Conservation (phyloP, 805 yeast species). For the Komagataella kurtzmanii region DNA sequence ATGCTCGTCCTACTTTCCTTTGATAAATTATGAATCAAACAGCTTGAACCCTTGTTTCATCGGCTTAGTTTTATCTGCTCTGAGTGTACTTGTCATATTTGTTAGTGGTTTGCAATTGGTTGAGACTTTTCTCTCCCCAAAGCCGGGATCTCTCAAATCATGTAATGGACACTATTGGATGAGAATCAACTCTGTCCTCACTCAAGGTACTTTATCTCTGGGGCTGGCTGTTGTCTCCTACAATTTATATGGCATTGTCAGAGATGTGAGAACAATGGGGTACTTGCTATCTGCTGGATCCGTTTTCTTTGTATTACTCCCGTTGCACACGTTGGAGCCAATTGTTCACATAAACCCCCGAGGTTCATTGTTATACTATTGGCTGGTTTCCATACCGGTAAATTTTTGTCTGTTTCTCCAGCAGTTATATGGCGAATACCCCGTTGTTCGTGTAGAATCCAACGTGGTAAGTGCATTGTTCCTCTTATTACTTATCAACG, state of each 20-base stretch:
- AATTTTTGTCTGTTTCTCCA: constrained; percentile 2
- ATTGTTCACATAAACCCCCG: constrained; percentile 22
- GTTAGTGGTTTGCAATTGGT: constrained; percentile 11
- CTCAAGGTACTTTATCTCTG: constrained; percentile 3
- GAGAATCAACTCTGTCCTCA: constrained; percentile 2
- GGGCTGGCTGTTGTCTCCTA: constrained; percentile 1
- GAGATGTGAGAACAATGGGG: constrained; percentile 3
- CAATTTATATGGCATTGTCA: background rate
- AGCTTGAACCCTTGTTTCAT: constrained; percentile 19
- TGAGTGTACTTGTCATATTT: constrained; percentile 5
- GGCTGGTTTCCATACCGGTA: constrained; percentile 18
- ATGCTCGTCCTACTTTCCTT: background rate
- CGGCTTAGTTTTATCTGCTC: constrained; percentile 6
- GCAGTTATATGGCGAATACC: constrained; percentile 3
- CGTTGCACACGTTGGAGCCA: constrained; percentile 30
- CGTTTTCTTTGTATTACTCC: constrained; percentile 17
- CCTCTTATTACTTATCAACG: constrained; percentile 14
- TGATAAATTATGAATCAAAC: constrained; percentile 5
- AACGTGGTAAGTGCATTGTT: constrained; percentile 9
- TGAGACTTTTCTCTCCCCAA: constrained; percentile 1
- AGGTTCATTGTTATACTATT: constrained; percentile 25
- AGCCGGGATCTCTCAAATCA: constrained; percentile 1
- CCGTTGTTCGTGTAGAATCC: background rate
- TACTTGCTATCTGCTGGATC: constrained; percentile 7
- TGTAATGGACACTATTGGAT: constrained; percentile 3